phyloP scores from a whole-genome alignment of 352 stramenopile genomes.

The Phytophthora agathidicida region DNA sequence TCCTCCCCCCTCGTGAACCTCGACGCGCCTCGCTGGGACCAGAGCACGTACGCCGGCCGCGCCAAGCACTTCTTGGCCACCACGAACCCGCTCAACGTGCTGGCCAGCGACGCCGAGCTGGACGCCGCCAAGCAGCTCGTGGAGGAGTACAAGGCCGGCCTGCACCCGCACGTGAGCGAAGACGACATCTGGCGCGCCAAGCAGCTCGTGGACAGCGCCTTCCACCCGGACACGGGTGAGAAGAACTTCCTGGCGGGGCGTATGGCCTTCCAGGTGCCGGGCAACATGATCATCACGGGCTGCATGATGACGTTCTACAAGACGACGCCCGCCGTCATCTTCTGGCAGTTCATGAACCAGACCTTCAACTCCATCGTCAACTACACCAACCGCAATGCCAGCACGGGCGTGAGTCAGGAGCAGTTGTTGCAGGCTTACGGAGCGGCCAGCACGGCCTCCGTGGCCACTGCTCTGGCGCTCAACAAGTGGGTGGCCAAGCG shows the following conservation, averaged over 20 bases:
- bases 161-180: slow-evolving; percentile 45
- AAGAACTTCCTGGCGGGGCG: slow-evolving; percentile 88
- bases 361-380: slow-evolving; percentile 94
- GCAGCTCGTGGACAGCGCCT: slow-evolving; percentile 87
- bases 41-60: slow-evolving; percentile 79
- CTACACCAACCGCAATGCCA: slow-evolving; percentile 93
- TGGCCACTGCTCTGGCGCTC: slow-evolving; percentile 76
- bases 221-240: slow-evolving; percentile 90
- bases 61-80: slow-evolving; percentile 88
- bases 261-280: slow-evolving; percentile 89
- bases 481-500: slow-evolving; percentile 78
- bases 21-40: slow-evolving; percentile 83
- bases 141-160: slow-evolving; percentile 63
- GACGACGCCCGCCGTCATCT: slow-evolving; percentile 79
- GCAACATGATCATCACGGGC: slow-evolving; percentile 90
- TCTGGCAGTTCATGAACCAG: slow-evolving; percentile 93
- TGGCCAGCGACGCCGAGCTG: slow-evolving; percentile 76
- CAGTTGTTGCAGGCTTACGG: slow-evolving; percentile 85
- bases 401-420: slow-evolving; percentile 79
- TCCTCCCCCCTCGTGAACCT: slow-evolving; percentile 44
- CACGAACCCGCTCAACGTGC: slow-evolving; percentile 87
- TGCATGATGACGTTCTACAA: slow-evolving; percentile 91
- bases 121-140: slow-evolving; percentile 75
- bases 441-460: slow-evolving; percentile 78
- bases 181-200: slow-evolving; percentile 87